Base-by-base conservation (phyloP, 345 rosid species). In the Zanthoxylum bungeanum region DNA sequence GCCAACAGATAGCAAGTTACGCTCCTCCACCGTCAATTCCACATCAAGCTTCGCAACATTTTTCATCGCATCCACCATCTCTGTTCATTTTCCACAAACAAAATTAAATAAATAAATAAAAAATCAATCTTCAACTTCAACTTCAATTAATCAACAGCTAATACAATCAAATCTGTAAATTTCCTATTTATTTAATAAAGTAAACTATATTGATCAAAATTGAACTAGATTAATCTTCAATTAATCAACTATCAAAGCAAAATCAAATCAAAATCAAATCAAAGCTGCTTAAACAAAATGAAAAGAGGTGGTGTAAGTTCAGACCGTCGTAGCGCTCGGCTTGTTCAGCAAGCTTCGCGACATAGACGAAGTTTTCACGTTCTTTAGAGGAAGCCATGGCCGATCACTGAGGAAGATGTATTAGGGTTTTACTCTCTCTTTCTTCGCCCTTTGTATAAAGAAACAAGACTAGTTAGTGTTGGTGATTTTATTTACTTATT, bases 281-380 rank as follows among this genome's bases (percentile, higher is more conserved):
- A 4, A 19, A 65, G n/a, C 55, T 11, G 14, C 39, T n/a, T 49
- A 3, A 9, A 31, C 4, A 2, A 28, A 4, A 14, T 28, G 36
- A 17, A 63, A 31, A 37, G 42, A 39, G 49, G 42, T 46, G 56
- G 21, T 0, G 25, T 14, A 7, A 69, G 44, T 17, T 25, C 63
- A 52, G 52, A 82, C 85, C 87, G 30, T 84, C 87, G 67, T 84
- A 84, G 28, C 87, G 85, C 73, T 84, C 87, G 10, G 87, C 87
- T 69, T 83, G 87, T 73, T 81, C 85, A 56, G 85, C 82, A 39
- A 81, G 80, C 78, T 82, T 82, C 57, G 85, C 85, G 67, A 73
- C 75, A 80, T 84, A 84, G 77, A 84, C 81, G 74, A 76, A 80
- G 74, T 61, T 72, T 34, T 81, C 81, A 40, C 87, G 83, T 2